A percentile compares a stretch with the other conserved stretches of the same genome.
Evolutionary conservation across 2,329 filamentous ascomycete genomes (phyloP).

Genomic region (Fusarium pseudograminearum): DNA sequence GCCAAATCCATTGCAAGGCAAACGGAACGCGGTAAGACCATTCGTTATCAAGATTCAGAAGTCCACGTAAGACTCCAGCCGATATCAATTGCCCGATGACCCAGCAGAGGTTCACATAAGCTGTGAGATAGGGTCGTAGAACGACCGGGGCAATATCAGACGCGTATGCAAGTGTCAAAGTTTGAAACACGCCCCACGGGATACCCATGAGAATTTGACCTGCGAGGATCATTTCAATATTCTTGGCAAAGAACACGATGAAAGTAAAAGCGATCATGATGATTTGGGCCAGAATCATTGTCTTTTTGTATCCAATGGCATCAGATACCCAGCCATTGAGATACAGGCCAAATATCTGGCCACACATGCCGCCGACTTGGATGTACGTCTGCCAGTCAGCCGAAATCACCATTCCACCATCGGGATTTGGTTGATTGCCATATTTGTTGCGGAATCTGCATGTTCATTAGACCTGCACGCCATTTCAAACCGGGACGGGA

Average conservation of each 20-base stretch:
- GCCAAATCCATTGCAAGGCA: constrained; percentile 63
- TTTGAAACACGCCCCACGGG: constrained; percentile 65
- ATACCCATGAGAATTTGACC: constrained; percentile 70
- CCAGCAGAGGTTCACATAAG: constrained; percentile 64
- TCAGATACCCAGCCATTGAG: constrained; percentile 73
- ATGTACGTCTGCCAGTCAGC: constrained; percentile 52
- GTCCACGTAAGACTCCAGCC: constrained; percentile 57
- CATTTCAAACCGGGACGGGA: too few relatives aligned
- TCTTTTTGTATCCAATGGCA: constrained; percentile 69
- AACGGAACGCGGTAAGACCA: constrained; percentile 64
- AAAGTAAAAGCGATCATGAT: constrained; percentile 66
- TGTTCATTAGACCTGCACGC: not conserved
- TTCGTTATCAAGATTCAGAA: constrained; percentile 53
- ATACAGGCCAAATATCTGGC: constrained; percentile 72
- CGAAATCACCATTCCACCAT: constrained; percentile 40
- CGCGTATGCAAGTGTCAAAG: constrained; percentile 70
- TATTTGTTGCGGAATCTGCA: constrained; percentile 61
- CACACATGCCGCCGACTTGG: constrained; percentile 59
- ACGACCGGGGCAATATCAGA: constrained; percentile 74
- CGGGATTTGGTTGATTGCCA: constrained; percentile 49
- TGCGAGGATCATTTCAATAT: constrained; percentile 64
- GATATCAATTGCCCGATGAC: constrained; percentile 61
- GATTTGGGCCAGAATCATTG: constrained; percentile 65
- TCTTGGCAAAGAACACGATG: constrained; percentile 70
- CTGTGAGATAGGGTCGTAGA: constrained; percentile 61